Evolutionary conservation across 2,329 filamentous ascomycete species (phyloP), one percentile per base, ranked within the genome.

Genomic region (Endothia cerciana): DNA sequence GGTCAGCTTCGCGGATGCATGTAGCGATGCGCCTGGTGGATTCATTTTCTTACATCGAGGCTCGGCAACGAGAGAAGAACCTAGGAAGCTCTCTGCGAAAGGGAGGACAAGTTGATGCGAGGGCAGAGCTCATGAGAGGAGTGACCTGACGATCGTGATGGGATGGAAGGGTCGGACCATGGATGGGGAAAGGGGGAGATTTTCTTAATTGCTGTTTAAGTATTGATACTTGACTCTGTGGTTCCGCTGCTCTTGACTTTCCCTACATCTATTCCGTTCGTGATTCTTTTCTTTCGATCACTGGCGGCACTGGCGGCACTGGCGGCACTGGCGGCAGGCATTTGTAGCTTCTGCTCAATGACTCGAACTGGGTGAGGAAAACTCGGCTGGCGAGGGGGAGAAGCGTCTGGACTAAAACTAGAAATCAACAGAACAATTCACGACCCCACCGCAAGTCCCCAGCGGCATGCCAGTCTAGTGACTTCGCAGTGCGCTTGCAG

Each of bases 1-100:
- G 65, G 63, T 65, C 59, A 55, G 58, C 55, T 53, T 65, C 41
- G 38, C 62, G 56, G 47, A 51, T 57, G 55, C 63, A 45, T 57
- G 25, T 45, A 49, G 41, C 40, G 33, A 55, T 49, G 62, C 56
- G 57, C 57, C 56, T 63, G 49, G 63, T n/a, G 43, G 45, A 60
- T 36, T 30, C 33, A 53, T 55, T 59, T 68, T 57, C 40, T 43
- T 65, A 65, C 49, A 68, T 62, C 60, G 40, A 61, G 66, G 22
- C 19, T 65, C 60, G 63, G 60, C 63, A 63, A 63, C 56, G 19
- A 57, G 63, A 51, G 43, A 60, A n/a, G 43, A 33, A 28, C 13
- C 43, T n/a, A 15, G 33, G 8, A 47, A 62, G 38, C 38, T 45
- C 55, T 60, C 56, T 43, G 40, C 40, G 15, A 40, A 3, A 45